Conservation (phyloP, 116 monocot species). For the Dioscorea cayenensis region DNA sequence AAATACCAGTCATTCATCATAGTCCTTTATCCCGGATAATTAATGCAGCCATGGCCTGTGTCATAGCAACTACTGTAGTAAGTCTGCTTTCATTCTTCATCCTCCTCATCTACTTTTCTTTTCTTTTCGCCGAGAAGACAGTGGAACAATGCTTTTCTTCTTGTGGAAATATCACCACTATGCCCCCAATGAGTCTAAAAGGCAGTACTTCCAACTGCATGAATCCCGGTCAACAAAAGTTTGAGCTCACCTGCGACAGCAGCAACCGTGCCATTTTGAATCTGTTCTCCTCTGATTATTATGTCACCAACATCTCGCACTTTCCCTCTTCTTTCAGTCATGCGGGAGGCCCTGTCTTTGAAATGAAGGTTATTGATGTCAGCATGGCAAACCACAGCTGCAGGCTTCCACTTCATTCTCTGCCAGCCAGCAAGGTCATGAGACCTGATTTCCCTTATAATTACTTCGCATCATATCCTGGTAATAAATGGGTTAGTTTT, state of each 20-base stretch:
- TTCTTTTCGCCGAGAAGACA: no score
- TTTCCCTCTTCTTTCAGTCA: no score
- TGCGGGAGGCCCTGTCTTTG: no score
- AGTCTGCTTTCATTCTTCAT: no score
- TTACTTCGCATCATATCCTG: background rate
- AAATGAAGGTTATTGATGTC: background rate
- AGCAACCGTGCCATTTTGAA: background rate
- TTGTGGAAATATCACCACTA: slow-evolving; percentile 3
- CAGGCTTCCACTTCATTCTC: slow-evolving; percentile 4
- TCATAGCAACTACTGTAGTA: no score
- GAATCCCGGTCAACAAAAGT: background rate
- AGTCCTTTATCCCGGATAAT: no score
- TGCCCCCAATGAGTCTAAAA: slow-evolving; percentile 5
- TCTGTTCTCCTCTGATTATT: background rate
- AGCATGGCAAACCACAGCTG: slow-evolving; percentile 2
- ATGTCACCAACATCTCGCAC: background rate
- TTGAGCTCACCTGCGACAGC: slow-evolving; percentile 2
- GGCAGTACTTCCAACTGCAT: slow-evolving; percentile 1
- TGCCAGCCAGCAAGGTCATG: background rate
- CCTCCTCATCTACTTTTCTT: no score
- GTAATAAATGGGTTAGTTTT: background rate
- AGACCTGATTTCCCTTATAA: background rate
- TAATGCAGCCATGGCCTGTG: no score
- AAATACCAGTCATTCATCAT: no score
- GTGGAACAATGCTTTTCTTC: background rate